Evolutionary conservation across 2,329 filamentous ascomycete species (phyloP).

Genomic region (Gnomoniopsis smithogilvyi): DNA sequence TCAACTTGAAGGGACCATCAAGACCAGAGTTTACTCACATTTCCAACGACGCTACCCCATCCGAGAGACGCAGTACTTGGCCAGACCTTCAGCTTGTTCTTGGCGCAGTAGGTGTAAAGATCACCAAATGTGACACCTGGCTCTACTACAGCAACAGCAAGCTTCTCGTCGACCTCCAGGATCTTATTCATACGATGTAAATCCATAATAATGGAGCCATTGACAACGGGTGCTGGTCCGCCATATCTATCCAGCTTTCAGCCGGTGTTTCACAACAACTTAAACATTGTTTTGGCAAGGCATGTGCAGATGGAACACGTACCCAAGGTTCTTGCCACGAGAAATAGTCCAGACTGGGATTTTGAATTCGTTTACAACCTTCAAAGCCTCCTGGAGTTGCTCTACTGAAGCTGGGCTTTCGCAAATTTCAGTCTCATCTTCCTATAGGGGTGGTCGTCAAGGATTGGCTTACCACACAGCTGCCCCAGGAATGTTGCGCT

Average conservation of each 20-base stretch:
- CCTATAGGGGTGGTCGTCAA: too few relatives aligned
- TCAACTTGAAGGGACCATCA: too few relatives aligned
- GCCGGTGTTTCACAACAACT: too few relatives aligned
- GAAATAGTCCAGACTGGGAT: slow-evolving; percentile 30
- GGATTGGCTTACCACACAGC: slow-evolving; percentile 43
- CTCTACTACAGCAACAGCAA: slow-evolving; percentile 42
- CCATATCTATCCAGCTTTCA: too few relatives aligned
- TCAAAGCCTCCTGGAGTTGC: slow-evolving; percentile 31
- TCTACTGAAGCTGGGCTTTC: slow-evolving; percentile 30
- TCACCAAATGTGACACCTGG: slow-evolving; percentile 44
- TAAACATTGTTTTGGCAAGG: too few relatives aligned
- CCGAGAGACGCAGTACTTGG: slow-evolving; percentile 45
- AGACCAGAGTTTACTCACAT: slow-evolving; percentile 35
- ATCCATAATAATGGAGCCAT: slow-evolving; percentile 42
- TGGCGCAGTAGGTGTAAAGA: slow-evolving; percentile 38
- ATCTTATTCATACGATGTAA: slow-evolving; percentile 42
- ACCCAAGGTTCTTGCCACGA: slow-evolving; percentile 42
- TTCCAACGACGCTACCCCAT: slow-evolving; percentile 47
- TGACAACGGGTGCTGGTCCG: slow-evolving; percentile 43
- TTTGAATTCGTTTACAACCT: slow-evolving; percentile 30
- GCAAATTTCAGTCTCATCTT: too few relatives aligned
- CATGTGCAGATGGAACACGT: not conserved
- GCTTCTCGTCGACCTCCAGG: slow-evolving; percentile 40
- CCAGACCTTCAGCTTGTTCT: slow-evolving; percentile 40
- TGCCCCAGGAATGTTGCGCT: slow-evolving; percentile 39